phyloP scores from a whole-genome alignment of 805 yeast species.

The Kazachstania kunashirensis region DNA sequence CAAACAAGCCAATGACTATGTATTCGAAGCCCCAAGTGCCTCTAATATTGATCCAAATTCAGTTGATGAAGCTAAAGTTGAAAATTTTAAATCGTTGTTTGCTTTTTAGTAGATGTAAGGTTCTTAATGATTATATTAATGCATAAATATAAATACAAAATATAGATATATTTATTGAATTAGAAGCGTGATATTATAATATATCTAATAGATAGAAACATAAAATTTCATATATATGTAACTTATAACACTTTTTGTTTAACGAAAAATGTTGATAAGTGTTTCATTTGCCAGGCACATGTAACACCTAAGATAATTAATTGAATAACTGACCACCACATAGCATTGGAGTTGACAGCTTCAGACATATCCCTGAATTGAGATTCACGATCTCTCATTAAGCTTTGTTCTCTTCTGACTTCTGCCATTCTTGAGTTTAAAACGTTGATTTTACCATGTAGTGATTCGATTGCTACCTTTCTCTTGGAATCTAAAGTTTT shows the following conservation, averaged over 20 bases:
- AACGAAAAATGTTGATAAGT: conserved; percentile 65
- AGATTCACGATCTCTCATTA: conserved; percentile 68
- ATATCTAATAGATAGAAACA: not conserved
- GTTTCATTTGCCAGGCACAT: conserved; percentile 66
- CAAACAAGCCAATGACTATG: conserved; percentile 7
- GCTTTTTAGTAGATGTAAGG: conserved; percentile 11
- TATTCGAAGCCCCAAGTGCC: conserved; percentile 15
- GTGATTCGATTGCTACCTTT: conserved; percentile 42
- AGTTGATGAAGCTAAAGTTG: conserved; percentile 16
- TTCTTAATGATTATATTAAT: not conserved
- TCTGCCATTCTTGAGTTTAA: conserved; percentile 49
- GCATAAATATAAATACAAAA: not conserved
- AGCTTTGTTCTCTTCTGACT: conserved; percentile 54
- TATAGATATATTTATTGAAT: not conserved
- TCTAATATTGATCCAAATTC: conserved; percentile 10
- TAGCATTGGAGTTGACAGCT: conserved; percentile 56
- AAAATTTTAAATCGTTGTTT: conserved; percentile 15
- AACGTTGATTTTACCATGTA: conserved; percentile 48
- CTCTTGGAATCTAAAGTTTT: conserved; percentile 59
- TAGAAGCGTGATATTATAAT: not conserved
- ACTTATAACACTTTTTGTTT: conserved; percentile 48
- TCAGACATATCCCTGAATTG: conserved; percentile 64
- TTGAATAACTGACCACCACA: conserved; percentile 67
- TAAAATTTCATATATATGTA: not conserved
- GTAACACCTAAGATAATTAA: conserved; percentile 53